Base-by-base conservation (phyloP, 208 protist species). In the Leishmania lainsoni region DNA sequence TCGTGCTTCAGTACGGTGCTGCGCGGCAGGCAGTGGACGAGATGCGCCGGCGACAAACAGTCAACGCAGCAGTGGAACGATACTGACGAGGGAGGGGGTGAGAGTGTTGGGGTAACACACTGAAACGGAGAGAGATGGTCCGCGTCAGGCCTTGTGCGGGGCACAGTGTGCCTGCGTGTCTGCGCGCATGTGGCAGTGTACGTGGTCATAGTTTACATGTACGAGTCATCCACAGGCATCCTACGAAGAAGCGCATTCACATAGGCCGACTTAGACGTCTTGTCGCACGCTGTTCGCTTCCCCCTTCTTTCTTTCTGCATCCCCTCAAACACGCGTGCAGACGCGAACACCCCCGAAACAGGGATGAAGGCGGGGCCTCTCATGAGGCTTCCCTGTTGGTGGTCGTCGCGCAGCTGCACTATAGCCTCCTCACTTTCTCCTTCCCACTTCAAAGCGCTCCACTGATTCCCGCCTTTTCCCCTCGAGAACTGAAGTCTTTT, bases 21-120 rank as follows among this genome's bases (percentile, higher is more conserved):
- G 63, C 91, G 56, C 81, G 87, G 59, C 90, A 97, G 80, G 92
- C 93, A 3, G 80, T 96, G 39, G 91, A 84, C 8, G 90, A 95
- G 86, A 91, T 97, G 66, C 89, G 90, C 80, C 91, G 90, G 71
- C 89, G 85, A 6, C 87, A 86, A 48, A 80, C 85, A 22, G 85
- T 88, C 42, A 86, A 84, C 26, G 83, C 90, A 2, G 85, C 88
- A 20, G 75, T 97, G 22, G 83, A 90, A 83, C 88, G 87, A 9
- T 95, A 92, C 77, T 90, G 74, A 81, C 39, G 14, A 4, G 71
- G 68, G 39, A 49, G 32, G 68, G 26, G 59, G 32, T 68, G 59
- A 58, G 35, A 35, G 42, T 39, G 42, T 20, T 5, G 29, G 39
- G 39, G 68, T 5, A 10, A 42, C 22, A 17, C 17, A 29, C 39